Evolutionary conservation across 305 asterid genomes (phyloP).

Genomic region (Stenogyne calaminthoides): DNA sequence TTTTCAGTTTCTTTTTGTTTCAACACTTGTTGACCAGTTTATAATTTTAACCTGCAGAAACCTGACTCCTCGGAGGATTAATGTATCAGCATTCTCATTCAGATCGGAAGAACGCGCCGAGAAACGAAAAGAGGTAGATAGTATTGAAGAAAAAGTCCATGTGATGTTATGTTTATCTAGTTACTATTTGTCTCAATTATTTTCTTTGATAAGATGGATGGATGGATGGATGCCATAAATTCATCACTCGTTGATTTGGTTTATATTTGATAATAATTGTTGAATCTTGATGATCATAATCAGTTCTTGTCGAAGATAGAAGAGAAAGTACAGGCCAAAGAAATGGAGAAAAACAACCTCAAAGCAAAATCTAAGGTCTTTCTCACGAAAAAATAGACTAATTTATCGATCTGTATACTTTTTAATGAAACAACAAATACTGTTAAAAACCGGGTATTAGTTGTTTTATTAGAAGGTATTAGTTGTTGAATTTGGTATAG

Average conservation of each 20-base stretch:
- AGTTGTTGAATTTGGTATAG: slow-evolving; percentile 17
- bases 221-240: too few relatives aligned
- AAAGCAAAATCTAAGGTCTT: slow-evolving; percentile 90
- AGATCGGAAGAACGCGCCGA: slow-evolving; percentile 90
- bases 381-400: background rate
- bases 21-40: slow-evolving; percentile 6
- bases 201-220: too few relatives aligned
- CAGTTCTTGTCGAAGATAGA: slow-evolving; percentile 89
- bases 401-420: background rate
- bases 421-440: too few relatives aligned
- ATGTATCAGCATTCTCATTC: slow-evolving; percentile 61
- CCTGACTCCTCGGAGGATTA: slow-evolving; percentile 54
- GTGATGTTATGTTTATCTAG: too few relatives aligned
- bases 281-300: slow-evolving; percentile 27
- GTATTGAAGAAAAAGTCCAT: too few relatives aligned
- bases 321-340: slow-evolving; percentile 85
- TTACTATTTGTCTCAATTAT: too few relatives aligned
- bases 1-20: slow-evolving; percentile 1
- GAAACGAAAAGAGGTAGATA: slow-evolving; percentile 77
- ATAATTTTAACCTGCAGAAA: slow-evolving; percentile 38
- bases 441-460: too few relatives aligned
- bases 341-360: slow-evolving; percentile 63
- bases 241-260: too few relatives aligned
- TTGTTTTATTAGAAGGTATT: too few relatives aligned
- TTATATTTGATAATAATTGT: background rate